These are phyloP conservation scores for Saposhnikovia divaricata DNA, from an alignment of 129 eudicot genomes.

Conservation along the genomic window DNA sequence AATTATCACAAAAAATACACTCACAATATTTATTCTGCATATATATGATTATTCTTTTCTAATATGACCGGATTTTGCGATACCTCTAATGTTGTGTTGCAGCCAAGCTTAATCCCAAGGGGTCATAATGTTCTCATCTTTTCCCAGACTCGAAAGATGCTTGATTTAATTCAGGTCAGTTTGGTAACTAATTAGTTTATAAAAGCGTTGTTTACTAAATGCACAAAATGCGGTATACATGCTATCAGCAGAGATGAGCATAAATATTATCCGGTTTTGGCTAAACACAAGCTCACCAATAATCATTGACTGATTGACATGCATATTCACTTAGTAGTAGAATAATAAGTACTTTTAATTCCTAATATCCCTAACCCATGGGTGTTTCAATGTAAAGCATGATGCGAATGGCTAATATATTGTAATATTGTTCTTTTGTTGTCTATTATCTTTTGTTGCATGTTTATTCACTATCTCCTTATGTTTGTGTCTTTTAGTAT, in stretches of 20 bases:
- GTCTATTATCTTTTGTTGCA: neutral
- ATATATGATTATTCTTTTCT: neutral
- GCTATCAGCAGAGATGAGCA: neutral
- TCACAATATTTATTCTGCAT: neutral
- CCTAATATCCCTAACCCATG: neutral
- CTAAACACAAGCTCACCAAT: neutral
- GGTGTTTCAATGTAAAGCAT: neutral
- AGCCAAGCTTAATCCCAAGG: conserved; percentile 64
- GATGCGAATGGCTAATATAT: neutral
- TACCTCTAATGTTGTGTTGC: conserved; percentile 15
- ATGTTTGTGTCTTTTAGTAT: no score
- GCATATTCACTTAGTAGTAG: neutral
- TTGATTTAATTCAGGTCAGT: conserved; percentile 73
- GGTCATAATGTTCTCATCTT: conserved; percentile 92
- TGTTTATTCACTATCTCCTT: neutral
- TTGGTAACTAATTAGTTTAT: neutral
- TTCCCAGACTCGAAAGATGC: conserved; percentile 97
- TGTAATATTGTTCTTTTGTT: no score
- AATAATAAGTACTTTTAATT: neutral
- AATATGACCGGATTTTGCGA: conserved; percentile 4
- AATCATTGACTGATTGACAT: neutral
- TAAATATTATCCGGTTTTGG: neutral
- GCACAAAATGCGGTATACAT: neutral
- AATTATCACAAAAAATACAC: neutral
- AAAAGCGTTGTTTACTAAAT: neutral